Evolutionary conservation across 2,329 filamentous ascomycete genomes (phyloP), one percentile per base, ranked within the genome.

Genomic region (Fusarium humuli): DNA sequence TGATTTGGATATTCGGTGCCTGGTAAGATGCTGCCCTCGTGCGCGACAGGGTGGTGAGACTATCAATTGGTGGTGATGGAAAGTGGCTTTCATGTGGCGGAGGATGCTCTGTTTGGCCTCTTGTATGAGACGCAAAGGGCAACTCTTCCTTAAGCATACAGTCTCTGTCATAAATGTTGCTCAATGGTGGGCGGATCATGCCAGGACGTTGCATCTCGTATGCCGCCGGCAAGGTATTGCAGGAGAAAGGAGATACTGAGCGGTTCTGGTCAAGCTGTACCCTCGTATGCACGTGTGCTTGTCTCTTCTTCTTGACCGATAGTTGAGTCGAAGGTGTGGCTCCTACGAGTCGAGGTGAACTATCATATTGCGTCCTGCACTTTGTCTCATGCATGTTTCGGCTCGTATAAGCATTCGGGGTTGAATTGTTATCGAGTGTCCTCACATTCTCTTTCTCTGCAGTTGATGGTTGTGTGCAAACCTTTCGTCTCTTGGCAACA

Each of bases 1-100:
- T 84, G 25, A 86, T 80, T 18, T 76, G 73, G 25, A 87, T 78
- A 29, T 77, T 76, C 7, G 85, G 85, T 7, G 80, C 77, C 16
- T 86, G 73, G 8, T 85, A 73, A 45, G 40, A 62, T 45, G 58
- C 46, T 10, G 22, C 27, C 25, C 34, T 48, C 30, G 46, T 57
- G 37, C 49, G 53, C 20, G 27, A 44, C 18, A 37, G 23, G 11
- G 29, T 37, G 20, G 52, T 53, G 10, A 47, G 32, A 23, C 13
- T 13, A 9, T 47, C 41, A 7, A 25, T 34, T 23, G 40, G 23
- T 46, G 29, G 12, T 30, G 46, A 25, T 37, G 42, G 23, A 27
- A 32, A n/a, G 18, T 9, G 44, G 49, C 41, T 27, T 27, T 45
- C 37, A 7, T 20, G 22, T 13, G 45, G 9, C n/a, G 40, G 30